Base-by-base conservation (phyloP, 805 yeast species). In the Saccharomycopsis sp. region DNA sequence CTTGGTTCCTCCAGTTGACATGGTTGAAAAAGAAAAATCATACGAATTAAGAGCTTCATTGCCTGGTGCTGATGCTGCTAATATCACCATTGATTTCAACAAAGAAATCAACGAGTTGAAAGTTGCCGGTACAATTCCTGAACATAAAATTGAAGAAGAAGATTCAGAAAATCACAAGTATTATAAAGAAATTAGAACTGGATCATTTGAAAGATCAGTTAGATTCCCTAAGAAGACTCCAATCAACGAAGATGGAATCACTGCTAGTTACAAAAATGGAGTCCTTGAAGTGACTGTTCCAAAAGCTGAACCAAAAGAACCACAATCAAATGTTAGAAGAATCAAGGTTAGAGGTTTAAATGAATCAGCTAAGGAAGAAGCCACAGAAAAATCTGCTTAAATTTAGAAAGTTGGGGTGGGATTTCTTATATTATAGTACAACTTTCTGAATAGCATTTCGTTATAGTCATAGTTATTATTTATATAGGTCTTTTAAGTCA, bases 11-110 rank as follows among this genome's bases (percentile, higher is more conserved):
- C 61, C 64, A 6, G 49, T 62, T 34, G 63, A 62, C 36, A 46
- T 63, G 31, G 52, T 57, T 40, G 67, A 62, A 26, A 47, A 53
- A 21, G 61, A 60, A 3, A 48, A 54, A 28, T 30, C 42, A 4
- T 62, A 54, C 42, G 53, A 53, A 25, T 47, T 63, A 27, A 52
- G 52, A 17, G 56, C 61, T 5, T 56, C 66, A 2, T 46, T 62
- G 36, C 61, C 67, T 9, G 67, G 67, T 17, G 64, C 63, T 19
- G 14, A 41, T 4, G 36, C 55, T 6, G 54, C 52, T 40, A 58
- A 60, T 17, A 47, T 57, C 46, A 50, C 54, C 4, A 55, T 60
- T 41, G 64, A 60, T 44, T 63, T 52, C 49, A 56, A 62, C 51
- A 55, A 58, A 44, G 56, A 57, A 31, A 52, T 56, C 13, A 57